A percentile compares a stretch with the other conserved stretches of the same genome.
Conservation (phyloP, 2,329 filamentous ascomycete genomes). For the Parastagonospora avenae region DNA sequence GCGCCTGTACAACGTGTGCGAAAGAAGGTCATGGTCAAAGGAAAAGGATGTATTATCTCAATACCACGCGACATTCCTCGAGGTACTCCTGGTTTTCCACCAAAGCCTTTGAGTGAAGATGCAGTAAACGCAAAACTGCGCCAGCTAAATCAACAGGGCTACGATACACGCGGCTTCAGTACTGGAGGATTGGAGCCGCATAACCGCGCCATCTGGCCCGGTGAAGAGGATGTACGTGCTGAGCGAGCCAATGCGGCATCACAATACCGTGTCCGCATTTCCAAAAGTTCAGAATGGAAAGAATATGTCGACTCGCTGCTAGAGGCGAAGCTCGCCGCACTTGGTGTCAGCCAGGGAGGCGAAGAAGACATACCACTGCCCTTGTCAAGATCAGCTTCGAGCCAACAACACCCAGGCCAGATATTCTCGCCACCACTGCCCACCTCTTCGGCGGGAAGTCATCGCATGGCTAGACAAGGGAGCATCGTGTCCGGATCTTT, state of each 20-base stretch:
- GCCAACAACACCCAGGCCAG: constrained; percentile 73
- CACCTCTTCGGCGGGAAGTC: constrained; percentile 77
- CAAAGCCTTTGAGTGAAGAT: constrained; percentile 51
- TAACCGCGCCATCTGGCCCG: constrained; percentile 72
- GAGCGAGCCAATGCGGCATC: constrained; percentile 59
- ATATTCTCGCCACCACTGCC: constrained; percentile 85
- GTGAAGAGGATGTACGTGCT: constrained; percentile 60
- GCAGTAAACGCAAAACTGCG: constrained; percentile 67
- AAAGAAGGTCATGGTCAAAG: constrained; percentile 53
- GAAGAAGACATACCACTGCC: constrained; percentile 67
- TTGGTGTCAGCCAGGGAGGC: constrained; percentile 82
- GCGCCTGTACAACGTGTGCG: constrained; percentile 44
- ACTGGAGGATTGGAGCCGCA: constrained; percentile 50
- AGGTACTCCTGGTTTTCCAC: constrained; percentile 49
- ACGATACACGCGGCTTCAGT: constrained; percentile 71
- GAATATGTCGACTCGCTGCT: constrained; percentile 80
- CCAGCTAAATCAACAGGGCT: constrained; percentile 72
- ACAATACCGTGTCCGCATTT: constrained; percentile 66
- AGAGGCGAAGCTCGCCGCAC: constrained; percentile 88
- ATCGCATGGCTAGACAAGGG: constrained; percentile 62
- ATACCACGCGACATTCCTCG: constrained; percentile 51
- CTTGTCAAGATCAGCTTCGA: constrained; percentile 73
- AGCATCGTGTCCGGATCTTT: constrained; percentile 64
- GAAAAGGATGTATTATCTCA: constrained; percentile 52
- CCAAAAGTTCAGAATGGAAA: constrained; percentile 75